Conservation (phyloP, 2,329 filamentous ascomycete genomes). For the Phaeophleospora eucalypticola region DNA sequence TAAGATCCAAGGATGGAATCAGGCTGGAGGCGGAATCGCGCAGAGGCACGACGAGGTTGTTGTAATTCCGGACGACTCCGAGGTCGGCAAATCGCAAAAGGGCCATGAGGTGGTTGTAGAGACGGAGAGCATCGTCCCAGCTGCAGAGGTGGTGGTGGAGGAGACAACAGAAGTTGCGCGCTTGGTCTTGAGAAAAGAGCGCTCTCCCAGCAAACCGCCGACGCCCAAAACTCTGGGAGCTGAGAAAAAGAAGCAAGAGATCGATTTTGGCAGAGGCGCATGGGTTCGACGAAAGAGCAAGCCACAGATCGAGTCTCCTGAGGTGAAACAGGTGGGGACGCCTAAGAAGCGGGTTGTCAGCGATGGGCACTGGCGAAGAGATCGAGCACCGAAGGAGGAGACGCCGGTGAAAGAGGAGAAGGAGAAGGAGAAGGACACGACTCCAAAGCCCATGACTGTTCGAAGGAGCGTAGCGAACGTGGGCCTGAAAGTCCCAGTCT, state of each 20-base stretch:
- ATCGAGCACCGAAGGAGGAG: conserved; percentile 26
- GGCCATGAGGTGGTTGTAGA: conserved; percentile 22
- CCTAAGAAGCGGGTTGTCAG: conserved; percentile 91
- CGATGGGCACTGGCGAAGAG: conserved; percentile 73
- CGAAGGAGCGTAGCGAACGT: conserved; percentile 30
- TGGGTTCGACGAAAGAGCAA: conserved; percentile 36
- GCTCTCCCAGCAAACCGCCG: conserved; percentile 6
- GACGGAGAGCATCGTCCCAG: conserved; percentile 10
- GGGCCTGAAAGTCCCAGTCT: conserved; percentile 33
- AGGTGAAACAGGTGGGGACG: conserved; percentile 52
- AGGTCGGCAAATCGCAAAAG: conserved; percentile 3
- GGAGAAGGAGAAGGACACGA: conserved; percentile 23
- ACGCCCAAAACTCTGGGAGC: conserved; percentile 7
- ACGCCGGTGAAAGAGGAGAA: conserved; percentile 9
- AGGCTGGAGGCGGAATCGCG: conserved; percentile 26
- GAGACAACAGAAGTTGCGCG: conserved; percentile 1
- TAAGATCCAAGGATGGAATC: conserved; percentile 33
- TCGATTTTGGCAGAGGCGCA: conserved; percentile 32
- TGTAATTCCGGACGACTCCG: conserved; percentile 19
- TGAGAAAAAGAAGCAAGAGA: conserved; percentile 24
- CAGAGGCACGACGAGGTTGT: conserved; percentile 28
- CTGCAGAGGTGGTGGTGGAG: conserved; percentile 13
- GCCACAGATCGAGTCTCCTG: conserved; percentile 38
- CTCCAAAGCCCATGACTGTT: conserved; percentile 29
- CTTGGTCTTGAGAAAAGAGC: background rate